Evolutionary conservation across 176 grass and related monocot genomes (phyloP).

Genomic region (Raddia distichophylla): DNA sequence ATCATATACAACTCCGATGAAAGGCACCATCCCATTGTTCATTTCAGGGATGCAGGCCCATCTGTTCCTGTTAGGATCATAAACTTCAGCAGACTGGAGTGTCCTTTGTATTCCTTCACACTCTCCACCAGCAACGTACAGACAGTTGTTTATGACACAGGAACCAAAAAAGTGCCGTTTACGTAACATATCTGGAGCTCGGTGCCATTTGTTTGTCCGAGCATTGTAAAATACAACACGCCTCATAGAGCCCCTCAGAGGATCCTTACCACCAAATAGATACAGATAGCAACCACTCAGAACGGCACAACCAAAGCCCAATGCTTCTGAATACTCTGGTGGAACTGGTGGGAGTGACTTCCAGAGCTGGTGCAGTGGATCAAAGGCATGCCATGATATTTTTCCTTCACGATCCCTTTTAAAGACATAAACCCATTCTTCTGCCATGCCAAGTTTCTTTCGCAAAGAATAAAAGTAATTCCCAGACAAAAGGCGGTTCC

Average conservation of each 20-base stretch:
- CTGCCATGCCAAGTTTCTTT: slow-evolving; percentile 65
- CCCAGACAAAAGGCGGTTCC: slow-evolving; percentile 80
- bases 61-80: slow-evolving; percentile 79
- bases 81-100: slow-evolving; percentile 75
- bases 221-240: slow-evolving; percentile 90
- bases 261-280: slow-evolving; percentile 91
- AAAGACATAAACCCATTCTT: slow-evolving; percentile 90
- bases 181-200: slow-evolving; percentile 88
- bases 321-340: slow-evolving; percentile 69
- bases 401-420: slow-evolving; percentile 89
- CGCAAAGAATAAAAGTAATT: slow-evolving; percentile 93
- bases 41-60: slow-evolving; percentile 79
- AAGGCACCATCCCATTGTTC: slow-evolving; percentile 86
- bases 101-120: slow-evolving; percentile 82
- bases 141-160: slow-evolving; percentile 85
- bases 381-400: slow-evolving; percentile 92
- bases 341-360: slow-evolving; percentile 83
- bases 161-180: slow-evolving; percentile 87
- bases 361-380: slow-evolving; percentile 76
- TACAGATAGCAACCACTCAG: slow-evolving; percentile 84
- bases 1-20: slow-evolving; percentile 83
- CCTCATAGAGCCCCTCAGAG: slow-evolving; percentile 78
- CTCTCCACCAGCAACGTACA: slow-evolving; percentile 88
- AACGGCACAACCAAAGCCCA: slow-evolving; percentile 81
- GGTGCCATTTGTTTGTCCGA: slow-evolving; percentile 89